Evolutionary conservation across 83 land plant genomes (phyloP), one percentile per base, ranked within the genome.

Genomic region (Picea mariana): DNA sequence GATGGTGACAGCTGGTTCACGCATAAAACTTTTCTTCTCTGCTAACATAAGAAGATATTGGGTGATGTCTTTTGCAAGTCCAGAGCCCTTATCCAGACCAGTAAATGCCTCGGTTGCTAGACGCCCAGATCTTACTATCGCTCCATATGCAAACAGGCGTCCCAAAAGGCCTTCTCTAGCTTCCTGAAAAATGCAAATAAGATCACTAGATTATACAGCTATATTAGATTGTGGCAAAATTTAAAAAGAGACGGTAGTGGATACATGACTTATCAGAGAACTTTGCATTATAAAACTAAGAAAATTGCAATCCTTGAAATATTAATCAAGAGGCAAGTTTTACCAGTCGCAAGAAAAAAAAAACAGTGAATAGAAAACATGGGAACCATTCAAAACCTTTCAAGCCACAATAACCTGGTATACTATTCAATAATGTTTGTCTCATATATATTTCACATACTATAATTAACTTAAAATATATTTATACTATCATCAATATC

Each of bases 91-190:
- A 69, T 87, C 84, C 26, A 84, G 80, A 15, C 78, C 58, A 42
- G 12, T 11, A 78, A 23, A 52, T 82, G 75, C 83, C 11, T 87
- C 89, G 42, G 62, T 82, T 64, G 86, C 61, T 15, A 96, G 47
- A 79, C 94, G 85, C 20, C 91, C 90, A 75, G 99, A 89, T 75
- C 93, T 88, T n/a, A 92, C 91, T 77, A 98, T 75, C 67, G 99
- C 94, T 81, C 95, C 99, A 84, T 90, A 98, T 52, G 97, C 97
- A 91, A 98, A 98, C 52, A 98, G 77, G 55, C 94, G 91, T 62
- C 99, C 99, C 81, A 98, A 86, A 31, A 94, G 89, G 40, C 95
- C 90, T 72, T 98, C 99, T 84, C 87, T 90, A 24, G 89, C 92
- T 87, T 98, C 99, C 99, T 98, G 87, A 20, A 80, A 73, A 44